Evolutionary conservation across 2,329 filamentous ascomycete species (phyloP), one percentile per base, ranked within the genome.

Genomic region (Xylaria sp.): DNA sequence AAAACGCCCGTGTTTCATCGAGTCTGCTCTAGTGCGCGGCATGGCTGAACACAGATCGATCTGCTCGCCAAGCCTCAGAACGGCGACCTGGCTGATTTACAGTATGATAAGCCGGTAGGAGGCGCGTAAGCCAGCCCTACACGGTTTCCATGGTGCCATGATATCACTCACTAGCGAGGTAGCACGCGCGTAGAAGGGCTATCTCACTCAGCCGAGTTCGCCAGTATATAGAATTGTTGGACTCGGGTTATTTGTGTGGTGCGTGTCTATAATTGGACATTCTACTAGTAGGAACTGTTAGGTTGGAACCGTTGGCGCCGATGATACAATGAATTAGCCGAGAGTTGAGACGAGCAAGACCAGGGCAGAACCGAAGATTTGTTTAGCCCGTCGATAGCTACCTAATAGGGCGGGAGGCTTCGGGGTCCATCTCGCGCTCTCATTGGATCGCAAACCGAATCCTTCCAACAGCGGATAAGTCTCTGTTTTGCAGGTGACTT

Each of bases 401-500:
- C 56, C 56, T 46, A 46, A 31, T 26, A 46, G 26, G 56, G 40
- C 56, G 40, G 6, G 15, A 67, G 57, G 44, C 63, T 44, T 62
- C 58, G 51, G 53, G 56, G 59, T 48, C 44, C 5, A 28, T 42
- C 46, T 11, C 36, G 54, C 63, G 6, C 46, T 63, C 60, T 56
- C 54, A 71, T 71, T 71, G 71, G 71, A 66, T 65, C 53, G 44
- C 44, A 46, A 51, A 38, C 38, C 13, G 58, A 61, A 58, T 69
- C 67, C 58, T 56, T 68, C 60, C 51, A 60, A 71, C 46, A 28
- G 61, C 65, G 66, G 63, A 59, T 64, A 60, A 56, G 60, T 64
- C 46, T 69, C 61, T 69, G 63, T 67, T 65, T 48, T 67, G 71
- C 71, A 69, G 69, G 65, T 69, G 66, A 68, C 67, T 72, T 63